Conservation (phyloP, 495 filamentous ascomycete species). For the Annulohypoxylon stygium region DNA sequence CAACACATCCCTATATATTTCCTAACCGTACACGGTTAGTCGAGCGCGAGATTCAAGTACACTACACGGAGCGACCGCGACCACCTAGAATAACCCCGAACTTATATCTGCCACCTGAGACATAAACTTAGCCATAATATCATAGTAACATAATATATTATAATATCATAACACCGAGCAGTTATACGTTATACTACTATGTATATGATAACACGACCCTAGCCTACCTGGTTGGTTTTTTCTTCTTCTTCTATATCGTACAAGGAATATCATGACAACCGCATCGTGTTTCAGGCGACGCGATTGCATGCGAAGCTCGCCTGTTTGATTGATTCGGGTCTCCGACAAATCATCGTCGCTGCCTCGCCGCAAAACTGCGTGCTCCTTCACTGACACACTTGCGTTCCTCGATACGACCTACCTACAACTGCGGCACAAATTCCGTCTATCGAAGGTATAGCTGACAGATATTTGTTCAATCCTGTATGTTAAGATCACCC, state of each 20-base stretch:
- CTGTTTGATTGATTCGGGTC: constrained; percentile 30
- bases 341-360: constrained; percentile 35
- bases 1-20: neutral
- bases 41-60: neutral
- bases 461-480: constrained; percentile 10
- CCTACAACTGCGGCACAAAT: constrained; percentile 35
- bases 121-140: constrained; percentile 25
- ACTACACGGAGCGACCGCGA: constrained; percentile 8
- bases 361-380: constrained; percentile 44
- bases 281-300: constrained; percentile 39
- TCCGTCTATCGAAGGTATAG: constrained; percentile 8
- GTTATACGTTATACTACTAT: constrained; percentile 7
- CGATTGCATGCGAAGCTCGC: constrained; percentile 32
- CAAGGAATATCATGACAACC: constrained; percentile 34
- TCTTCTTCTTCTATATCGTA: constrained; percentile 4
- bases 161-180: neutral
- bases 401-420: constrained; percentile 38
- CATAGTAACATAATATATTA: constrained; percentile 18
- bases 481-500: constrained; percentile 22
- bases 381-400: constrained; percentile 33
- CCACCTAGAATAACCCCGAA: constrained; percentile 2
- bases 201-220: constrained; percentile 32
- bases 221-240: constrained; percentile 14
- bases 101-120: constrained; percentile 26
- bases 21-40: neutral